Percentiles rank a stretch among this genome's conserved stretches.
phyloP scores from a whole-genome alignment of 208 protist genomes.

The Leptomonas pyrrhocoris region DNA sequence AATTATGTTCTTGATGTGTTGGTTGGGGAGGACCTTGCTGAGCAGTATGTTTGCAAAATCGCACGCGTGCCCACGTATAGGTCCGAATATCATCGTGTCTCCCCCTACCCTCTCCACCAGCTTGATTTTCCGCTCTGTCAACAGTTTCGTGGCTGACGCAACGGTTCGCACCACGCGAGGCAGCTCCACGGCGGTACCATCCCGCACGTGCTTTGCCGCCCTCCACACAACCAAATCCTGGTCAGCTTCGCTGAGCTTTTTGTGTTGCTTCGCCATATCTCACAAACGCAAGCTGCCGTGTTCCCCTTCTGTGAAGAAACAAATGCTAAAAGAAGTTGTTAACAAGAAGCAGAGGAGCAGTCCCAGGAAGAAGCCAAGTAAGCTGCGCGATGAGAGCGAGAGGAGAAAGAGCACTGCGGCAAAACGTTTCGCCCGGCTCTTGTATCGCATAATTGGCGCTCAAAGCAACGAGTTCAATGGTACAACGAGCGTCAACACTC shows the following conservation, averaged over 20 bases:
- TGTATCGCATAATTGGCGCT: too few relatives aligned
- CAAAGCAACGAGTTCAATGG: too few relatives aligned
- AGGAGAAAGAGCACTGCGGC: too few relatives aligned
- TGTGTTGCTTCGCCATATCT: slow-evolving; percentile 31
- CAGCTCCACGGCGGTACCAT: slow-evolving; percentile 18
- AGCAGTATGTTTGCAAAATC: slow-evolving; percentile 77
- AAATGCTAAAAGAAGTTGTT: slow-evolving; percentile 3
- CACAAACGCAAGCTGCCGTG: background rate
- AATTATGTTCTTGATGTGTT: slow-evolving; percentile 46
- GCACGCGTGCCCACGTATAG: slow-evolving; percentile 66
- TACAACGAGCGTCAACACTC: too few relatives aligned
- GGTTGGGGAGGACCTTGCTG: slow-evolving; percentile 42
- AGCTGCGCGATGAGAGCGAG: too few relatives aligned
- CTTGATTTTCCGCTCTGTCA: slow-evolving; percentile 11
- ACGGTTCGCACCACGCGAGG: slow-evolving; percentile 20
- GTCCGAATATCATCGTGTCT: slow-evolving; percentile 65
- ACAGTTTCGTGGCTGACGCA: slow-evolving; percentile 13
- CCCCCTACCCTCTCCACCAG: slow-evolving; percentile 48
- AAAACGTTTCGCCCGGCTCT: too few relatives aligned
- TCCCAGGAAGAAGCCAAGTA: too few relatives aligned
- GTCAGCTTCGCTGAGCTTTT: slow-evolving; percentile 35
- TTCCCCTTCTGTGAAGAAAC: background rate
- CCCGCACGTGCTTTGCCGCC: slow-evolving; percentile 20
- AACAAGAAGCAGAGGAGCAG: background rate
- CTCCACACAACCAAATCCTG: slow-evolving; percentile 33